These are phyloP conservation scores for Rhodotorula graminis DNA, from an alignment of 768 basidiomycete genomes.

Conservation along the genomic window DNA sequence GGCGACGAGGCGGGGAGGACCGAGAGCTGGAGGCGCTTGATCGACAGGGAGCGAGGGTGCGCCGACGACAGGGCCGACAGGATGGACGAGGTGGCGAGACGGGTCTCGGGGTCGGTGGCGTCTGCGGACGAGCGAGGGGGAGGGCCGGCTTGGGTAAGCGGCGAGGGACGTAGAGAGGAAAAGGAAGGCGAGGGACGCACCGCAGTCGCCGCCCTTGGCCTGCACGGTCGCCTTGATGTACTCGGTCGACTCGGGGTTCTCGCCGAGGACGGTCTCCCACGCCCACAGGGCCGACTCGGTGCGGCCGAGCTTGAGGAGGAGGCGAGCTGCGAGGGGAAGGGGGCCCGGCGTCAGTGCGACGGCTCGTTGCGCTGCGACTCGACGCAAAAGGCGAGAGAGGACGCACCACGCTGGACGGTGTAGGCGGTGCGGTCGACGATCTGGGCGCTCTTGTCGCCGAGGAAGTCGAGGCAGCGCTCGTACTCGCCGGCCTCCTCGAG, in stretches of 20 bases:
- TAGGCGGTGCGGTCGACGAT: constrained; percentile 63
- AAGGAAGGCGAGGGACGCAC: constrained; percentile 49
- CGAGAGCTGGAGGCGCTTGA: constrained; percentile 67
- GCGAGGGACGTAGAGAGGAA: too few relatives aligned
- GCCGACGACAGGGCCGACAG: constrained; percentile 61
- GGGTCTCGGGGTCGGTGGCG: constrained; percentile 50
- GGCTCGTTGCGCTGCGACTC: too few relatives aligned
- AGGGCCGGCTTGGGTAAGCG: too few relatives aligned
- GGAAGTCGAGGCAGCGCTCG: constrained; percentile 42
- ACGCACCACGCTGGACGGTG: constrained; percentile 46
- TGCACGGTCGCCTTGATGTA: constrained; percentile 72
- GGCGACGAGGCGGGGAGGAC: constrained; percentile 55
- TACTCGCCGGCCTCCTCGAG: constrained; percentile 63
- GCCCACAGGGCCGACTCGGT: constrained; percentile 69
- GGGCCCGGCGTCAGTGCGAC: too few relatives aligned
- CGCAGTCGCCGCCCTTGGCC: constrained; percentile 62
- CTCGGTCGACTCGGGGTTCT: constrained; percentile 74
- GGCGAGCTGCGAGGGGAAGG: constrained; percentile 56
- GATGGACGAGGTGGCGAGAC: constrained; percentile 55
- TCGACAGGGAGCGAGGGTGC: constrained; percentile 65
- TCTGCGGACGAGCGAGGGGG: constrained; percentile 3
- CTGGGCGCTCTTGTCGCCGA: constrained; percentile 47
- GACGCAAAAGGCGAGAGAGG: neutral
- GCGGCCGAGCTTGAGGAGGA: constrained; percentile 63
- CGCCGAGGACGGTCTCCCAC: constrained; percentile 73